Base-by-base conservation (phyloP, 192 early-diverging fungal genomes). In the Coemansia sp. region DNA sequence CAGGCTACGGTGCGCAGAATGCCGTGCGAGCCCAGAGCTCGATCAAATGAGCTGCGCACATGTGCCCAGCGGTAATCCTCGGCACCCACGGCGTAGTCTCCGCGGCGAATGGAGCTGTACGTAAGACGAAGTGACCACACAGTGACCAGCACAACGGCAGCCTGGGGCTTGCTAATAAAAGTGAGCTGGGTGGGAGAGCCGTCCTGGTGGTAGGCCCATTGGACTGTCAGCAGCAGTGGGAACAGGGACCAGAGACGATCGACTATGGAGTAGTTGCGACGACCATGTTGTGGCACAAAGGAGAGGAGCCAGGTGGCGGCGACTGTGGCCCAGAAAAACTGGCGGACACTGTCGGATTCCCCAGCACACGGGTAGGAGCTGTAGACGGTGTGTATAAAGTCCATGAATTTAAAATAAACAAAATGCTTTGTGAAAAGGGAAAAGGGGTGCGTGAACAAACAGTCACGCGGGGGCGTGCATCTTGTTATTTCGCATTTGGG, bases 21-120 rank as follows among this genome's bases (percentile, higher is more conserved):
- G 3, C 21, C 77, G 17, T 35, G 52, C 19, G 48, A 18, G 21
- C 53, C 36, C 38, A 62, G 15, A 3, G 39, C 27, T 8, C 27
- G 52, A 7, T 54, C 26, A n/a, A 76, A 55, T 7, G 18, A 4
- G n/a, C 33, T 37, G 22, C 58, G 63, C 18, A 87, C 77, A 12
- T 76, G 74, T 3, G 67, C 68, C 86, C 88, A 96, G 1, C 93
- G 85, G 63, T 93, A 91, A 44, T 95, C 93, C 60, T 95, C 86
- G 5, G 72, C 81, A 15, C 79, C 75, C 42, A 69, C 56, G 7
- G 70, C 64, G 68, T 90, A 95, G 5, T 91, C 91, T 2, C 90
- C 93, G 60, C 91, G 88, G 10, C 93, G 60, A 18, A 76, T 69
- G 61, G 91, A 92, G 75, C 93, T 95, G 66, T 79, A 91, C 0